These are phyloP conservation scores for Capsella bursapastoris DNA, from an alignment of 345 rosid species.

Conservation along the genomic window DNA sequence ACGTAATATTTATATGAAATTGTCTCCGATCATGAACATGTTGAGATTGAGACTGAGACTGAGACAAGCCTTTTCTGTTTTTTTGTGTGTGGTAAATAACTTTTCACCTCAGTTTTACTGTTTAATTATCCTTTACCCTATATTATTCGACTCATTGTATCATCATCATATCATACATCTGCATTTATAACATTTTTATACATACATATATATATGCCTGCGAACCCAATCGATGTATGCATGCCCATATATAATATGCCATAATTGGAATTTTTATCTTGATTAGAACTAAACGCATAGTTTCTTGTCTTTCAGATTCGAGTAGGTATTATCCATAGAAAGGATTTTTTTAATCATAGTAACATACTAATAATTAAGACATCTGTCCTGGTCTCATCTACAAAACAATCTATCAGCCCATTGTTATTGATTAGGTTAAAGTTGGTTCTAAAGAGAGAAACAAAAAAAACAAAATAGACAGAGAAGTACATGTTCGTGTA, in stretches of 20 bases:
- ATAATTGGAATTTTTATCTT: not conserved
- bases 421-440: constrained; percentile 11
- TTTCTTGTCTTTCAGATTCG: not conserved
- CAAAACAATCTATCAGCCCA: not conserved
- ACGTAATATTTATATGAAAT: constrained; percentile 28
- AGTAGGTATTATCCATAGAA: not conserved
- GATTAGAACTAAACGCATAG: not conserved
- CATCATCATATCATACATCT: constrained; percentile 26
- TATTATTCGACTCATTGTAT: constrained; percentile 25
- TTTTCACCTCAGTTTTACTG: constrained; percentile 37
- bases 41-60: not conserved
- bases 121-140: constrained; percentile 33
- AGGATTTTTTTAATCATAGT: not conserved
- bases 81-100: not conserved
- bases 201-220: constrained; percentile 1
- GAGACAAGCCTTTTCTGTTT: constrained; percentile 10
- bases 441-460: not conserved
- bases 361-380: not conserved
- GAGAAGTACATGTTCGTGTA: constrained; percentile 2
- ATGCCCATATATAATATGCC: not conserved
- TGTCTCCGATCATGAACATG: constrained; percentile 26
- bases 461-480: not conserved
- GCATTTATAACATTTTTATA: not conserved
- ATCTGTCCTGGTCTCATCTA: constrained; percentile 9
- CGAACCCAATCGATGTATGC: not conserved